Percentiles rank a stretch among this genome's conserved stretches.
phyloP scores from a whole-genome alignment of 1,284 basidiomycete species.

The Ustilago xerochloae region DNA sequence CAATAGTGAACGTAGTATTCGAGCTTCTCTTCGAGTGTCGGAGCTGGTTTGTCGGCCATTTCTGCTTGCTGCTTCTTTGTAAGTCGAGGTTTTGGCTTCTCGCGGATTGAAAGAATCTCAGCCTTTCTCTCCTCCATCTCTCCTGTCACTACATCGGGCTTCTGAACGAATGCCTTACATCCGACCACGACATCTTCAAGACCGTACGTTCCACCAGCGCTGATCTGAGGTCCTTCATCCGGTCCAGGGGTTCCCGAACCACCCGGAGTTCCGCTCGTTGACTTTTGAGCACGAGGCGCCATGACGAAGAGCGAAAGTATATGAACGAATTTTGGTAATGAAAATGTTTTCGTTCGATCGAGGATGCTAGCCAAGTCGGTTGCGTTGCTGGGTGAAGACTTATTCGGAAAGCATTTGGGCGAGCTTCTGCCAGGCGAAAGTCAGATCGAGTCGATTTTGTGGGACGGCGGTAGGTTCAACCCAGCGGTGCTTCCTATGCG shows the following conservation, averaged over 20 bases:
- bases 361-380: neutral
- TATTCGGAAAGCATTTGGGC: neutral
- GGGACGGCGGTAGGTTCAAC: too few relatives aligned
- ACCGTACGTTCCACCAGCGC: slow-evolving; percentile 60
- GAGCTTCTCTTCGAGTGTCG: slow-evolving; percentile 52
- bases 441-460: neutral
- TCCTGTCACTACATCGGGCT: slow-evolving; percentile 59
- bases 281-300: slow-evolving; percentile 50
- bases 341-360: neutral
- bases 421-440: neutral
- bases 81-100: slow-evolving; percentile 57
- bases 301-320: slow-evolving; percentile 14
- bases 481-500: too few relatives aligned
- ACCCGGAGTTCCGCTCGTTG: slow-evolving; percentile 39
- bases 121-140: slow-evolving; percentile 64
- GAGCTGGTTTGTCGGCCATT: slow-evolving; percentile 39
- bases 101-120: slow-evolving; percentile 65
- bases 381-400: neutral
- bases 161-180: slow-evolving; percentile 64
- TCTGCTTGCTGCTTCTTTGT: slow-evolving; percentile 54
- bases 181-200: slow-evolving; percentile 59
- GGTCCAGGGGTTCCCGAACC: slow-evolving; percentile 48
- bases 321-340: neutral
- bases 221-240: slow-evolving; percentile 44
- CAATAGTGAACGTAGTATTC: slow-evolving; percentile 60